These are phyloP conservation scores for Raffaelea albimanens DNA, from an alignment of 2,329 filamentous ascomycete genomes.

Conservation along the genomic window DNA sequence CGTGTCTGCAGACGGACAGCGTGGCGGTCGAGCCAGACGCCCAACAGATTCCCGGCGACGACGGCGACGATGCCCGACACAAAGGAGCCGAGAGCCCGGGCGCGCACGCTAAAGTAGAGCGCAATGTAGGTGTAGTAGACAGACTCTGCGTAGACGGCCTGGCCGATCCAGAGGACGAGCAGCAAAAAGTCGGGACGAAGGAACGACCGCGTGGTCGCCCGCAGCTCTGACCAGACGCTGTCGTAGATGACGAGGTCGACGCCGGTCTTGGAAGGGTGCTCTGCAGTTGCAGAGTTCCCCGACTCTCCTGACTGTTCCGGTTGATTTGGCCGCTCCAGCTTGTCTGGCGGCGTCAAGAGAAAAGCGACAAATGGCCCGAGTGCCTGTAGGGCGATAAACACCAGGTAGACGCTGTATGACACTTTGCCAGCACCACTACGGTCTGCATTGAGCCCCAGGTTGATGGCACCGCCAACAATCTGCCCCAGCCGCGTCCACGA, in stretches of 20 bases:
- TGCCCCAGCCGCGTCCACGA: conserved; percentile 42
- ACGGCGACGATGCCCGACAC: conserved; percentile 35
- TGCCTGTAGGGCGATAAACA: conserved; percentile 34
- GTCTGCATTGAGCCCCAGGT: conserved; percentile 37
- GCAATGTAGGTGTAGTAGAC: conserved; percentile 38
- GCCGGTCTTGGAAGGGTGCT: conserved; percentile 24
- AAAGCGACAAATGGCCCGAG: conserved; percentile 34
- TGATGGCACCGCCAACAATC: conserved; percentile 40
- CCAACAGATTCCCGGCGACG: conserved; percentile 36
- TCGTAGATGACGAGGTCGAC: conserved; percentile 25
- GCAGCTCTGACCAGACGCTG: conserved; percentile 26
- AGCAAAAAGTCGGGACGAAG: too few relatives aligned
- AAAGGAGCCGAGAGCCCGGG: conserved; percentile 34
- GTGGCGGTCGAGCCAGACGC: conserved; percentile 37
- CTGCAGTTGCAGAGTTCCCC: too few relatives aligned
- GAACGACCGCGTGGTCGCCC: conserved; percentile 34
- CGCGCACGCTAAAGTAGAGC: conserved; percentile 42
- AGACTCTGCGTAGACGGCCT: too few relatives aligned
- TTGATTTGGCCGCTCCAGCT: conserved; percentile 29
- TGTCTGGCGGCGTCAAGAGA: conserved; percentile 33
- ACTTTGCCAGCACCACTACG: conserved; percentile 33
- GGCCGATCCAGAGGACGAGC: conserved; percentile 43
- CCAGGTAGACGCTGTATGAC: conserved; percentile 29
- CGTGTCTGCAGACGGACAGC: conserved; percentile 29
- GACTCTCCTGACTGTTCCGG: too few relatives aligned